Conservation (phyloP, 352 stramenopile genomes). For the Phytophthora sojae region DNA sequence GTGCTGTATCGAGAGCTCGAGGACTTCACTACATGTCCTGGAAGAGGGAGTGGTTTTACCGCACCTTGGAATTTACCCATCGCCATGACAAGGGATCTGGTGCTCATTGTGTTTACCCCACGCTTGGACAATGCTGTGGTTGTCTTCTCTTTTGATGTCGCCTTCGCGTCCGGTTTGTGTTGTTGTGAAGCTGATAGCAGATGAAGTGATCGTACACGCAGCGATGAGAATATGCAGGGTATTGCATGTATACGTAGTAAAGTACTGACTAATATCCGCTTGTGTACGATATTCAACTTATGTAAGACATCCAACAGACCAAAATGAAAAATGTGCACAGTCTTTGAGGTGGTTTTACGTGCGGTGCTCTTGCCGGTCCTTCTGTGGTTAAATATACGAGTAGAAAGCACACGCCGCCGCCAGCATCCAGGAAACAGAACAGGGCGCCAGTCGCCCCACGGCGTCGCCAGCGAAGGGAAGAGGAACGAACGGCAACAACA, state of each 20-base stretch:
- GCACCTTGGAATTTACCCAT: too few relatives aligned
- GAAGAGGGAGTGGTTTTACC: not conserved
- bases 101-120: too few relatives aligned
- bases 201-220: too few relatives aligned
- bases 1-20: not conserved
- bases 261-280: too few relatives aligned
- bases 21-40: not conserved
- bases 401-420: constrained; percentile 39
- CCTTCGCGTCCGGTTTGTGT: too few relatives aligned
- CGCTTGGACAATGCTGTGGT: not conserved
- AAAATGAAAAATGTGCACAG: constrained; percentile 39
- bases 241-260: too few relatives aligned
- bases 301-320: too few relatives aligned
- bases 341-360: constrained; percentile 35
- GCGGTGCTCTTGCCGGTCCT: constrained; percentile 38
- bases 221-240: too few relatives aligned
- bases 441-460: constrained; percentile 12
- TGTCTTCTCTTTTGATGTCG: too few relatives aligned
- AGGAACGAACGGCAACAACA: constrained; percentile 27
- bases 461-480: constrained; percentile 23
- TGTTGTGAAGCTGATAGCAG: too few relatives aligned
- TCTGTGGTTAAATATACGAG: constrained; percentile 55
- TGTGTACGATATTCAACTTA: too few relatives aligned
- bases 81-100: too few relatives aligned
- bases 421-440: constrained; percentile 16